These are phyloP conservation scores for Acer saccharum DNA, from an alignment of 345 rosid species.

Conservation along the genomic window DNA sequence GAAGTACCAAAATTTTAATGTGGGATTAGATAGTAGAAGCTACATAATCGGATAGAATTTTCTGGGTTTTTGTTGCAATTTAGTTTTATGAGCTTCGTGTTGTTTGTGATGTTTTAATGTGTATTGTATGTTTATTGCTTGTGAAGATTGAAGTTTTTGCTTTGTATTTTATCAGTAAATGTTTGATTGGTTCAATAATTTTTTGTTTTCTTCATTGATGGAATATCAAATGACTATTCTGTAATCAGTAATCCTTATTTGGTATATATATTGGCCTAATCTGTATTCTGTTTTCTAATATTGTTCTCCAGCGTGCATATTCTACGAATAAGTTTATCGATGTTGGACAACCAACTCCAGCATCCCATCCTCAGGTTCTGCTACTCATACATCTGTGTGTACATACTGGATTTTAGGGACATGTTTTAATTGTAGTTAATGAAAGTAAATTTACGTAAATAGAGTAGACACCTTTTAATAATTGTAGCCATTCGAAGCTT, in stretches of 20 bases:
- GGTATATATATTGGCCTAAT: neutral
- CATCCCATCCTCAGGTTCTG: slow-evolving; percentile 87
- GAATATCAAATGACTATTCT: neutral
- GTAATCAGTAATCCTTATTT: neutral
- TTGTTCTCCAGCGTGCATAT: neutral
- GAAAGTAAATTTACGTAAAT: too few relatives aligned
- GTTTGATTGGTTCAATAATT: neutral
- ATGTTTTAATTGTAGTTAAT: neutral
- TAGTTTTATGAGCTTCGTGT: neutral
- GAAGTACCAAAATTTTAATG: neutral
- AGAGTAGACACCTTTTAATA: neutral
- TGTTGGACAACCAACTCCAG: slow-evolving; percentile 82
- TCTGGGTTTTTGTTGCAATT: neutral
- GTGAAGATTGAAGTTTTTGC: neutral
- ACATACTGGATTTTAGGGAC: neutral
- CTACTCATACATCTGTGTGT: neutral
- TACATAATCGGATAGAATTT: neutral
- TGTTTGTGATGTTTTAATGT: slow-evolving; percentile 12
- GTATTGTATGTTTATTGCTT: neutral
- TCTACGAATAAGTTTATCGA: too few relatives aligned
- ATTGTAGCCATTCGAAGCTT: neutral
- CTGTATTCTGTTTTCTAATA: slow-evolving; percentile 7
- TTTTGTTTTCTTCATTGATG: neutral
- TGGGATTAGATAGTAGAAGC: neutral
- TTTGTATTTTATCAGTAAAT: neutral